phyloP scores from a whole-genome alignment of 2,329 filamentous ascomycete species.

The Aspergillus fumigatus region DNA sequence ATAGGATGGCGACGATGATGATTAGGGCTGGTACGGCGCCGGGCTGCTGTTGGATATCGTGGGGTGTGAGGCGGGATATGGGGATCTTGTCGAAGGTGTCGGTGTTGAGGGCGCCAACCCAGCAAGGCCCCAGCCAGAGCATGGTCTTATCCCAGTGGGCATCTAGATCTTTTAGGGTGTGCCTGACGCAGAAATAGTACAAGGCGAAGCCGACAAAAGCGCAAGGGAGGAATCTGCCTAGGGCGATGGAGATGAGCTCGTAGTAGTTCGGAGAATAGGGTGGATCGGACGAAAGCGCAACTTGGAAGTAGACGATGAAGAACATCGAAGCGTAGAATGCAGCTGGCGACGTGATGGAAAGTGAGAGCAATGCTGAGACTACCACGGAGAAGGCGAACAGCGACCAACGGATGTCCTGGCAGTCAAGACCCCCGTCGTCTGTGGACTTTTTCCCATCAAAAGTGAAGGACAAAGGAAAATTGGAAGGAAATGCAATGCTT shows the following conservation, averaged over 20 bases:
- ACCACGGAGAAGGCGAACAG: conserved; percentile 52
- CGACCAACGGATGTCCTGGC: conserved; percentile 56
- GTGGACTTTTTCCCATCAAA: conserved; percentile 40
- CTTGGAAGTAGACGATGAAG: conserved; percentile 55
- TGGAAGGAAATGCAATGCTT: conserved; percentile 51
- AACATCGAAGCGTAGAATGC: conserved; percentile 55
- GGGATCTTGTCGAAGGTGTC: conserved; percentile 62
- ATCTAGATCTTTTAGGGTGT: conserved; percentile 46
- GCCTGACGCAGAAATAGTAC: conserved; percentile 51
- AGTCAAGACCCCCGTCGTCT: conserved; percentile 27
- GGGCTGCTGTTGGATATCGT: conserved; percentile 57
- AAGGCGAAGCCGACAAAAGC: conserved; percentile 55
- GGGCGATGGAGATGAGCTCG: conserved; percentile 49
- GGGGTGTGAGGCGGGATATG: conserved; percentile 57
- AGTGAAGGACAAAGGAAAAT: conserved; percentile 56
- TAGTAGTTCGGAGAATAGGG: conserved; percentile 53
- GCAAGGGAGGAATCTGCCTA: conserved; percentile 56
- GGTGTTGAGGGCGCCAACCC: conserved; percentile 59
- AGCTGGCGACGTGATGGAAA: conserved; percentile 53
- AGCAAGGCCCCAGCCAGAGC: conserved; percentile 57
- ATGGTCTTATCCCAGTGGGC: conserved; percentile 59
- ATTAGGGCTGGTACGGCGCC: conserved; percentile 56
- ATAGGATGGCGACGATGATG: conserved; percentile 47
- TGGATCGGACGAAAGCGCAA: conserved; percentile 57
- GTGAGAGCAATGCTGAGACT: conserved; percentile 50